phyloP scores from a whole-genome alignment of 306 rosid species.

The Prunus padus region DNA sequence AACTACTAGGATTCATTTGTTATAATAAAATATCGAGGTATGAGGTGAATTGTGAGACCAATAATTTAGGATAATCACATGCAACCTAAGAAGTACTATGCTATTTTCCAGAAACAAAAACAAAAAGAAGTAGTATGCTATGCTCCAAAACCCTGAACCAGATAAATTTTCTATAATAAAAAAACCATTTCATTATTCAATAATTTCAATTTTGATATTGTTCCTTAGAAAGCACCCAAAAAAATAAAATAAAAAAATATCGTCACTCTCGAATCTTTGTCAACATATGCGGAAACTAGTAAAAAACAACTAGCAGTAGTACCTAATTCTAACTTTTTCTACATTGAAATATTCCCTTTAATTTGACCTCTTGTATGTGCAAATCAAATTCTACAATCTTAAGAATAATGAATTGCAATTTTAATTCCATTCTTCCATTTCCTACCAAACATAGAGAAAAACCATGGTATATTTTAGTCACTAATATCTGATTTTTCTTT shows the following conservation, averaged over 20 bases:
- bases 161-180: background rate
- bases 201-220: background rate
- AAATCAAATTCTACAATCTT: background rate
- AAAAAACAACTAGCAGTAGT: background rate
- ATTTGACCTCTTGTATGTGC: background rate
- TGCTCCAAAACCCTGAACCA: background rate
- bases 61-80: background rate
- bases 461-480: background rate
- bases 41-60: background rate
- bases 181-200: background rate
- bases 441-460: background rate
- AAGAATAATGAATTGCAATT: background rate
- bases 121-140: no score
- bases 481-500: no score
- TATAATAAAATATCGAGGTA: background rate
- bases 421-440: background rate
- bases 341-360: background rate
- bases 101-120: no score
- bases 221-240: background rate
- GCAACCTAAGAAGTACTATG: background rate
- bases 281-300: slow-evolving; percentile 7
- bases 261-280: background rate
- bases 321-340: slow-evolving; percentile 13
- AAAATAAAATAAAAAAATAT: background rate
- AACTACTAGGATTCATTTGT: background rate